Conservation (phyloP, 371 early-diverging fungal genomes). For the Basidiobolus meristosporus region DNA sequence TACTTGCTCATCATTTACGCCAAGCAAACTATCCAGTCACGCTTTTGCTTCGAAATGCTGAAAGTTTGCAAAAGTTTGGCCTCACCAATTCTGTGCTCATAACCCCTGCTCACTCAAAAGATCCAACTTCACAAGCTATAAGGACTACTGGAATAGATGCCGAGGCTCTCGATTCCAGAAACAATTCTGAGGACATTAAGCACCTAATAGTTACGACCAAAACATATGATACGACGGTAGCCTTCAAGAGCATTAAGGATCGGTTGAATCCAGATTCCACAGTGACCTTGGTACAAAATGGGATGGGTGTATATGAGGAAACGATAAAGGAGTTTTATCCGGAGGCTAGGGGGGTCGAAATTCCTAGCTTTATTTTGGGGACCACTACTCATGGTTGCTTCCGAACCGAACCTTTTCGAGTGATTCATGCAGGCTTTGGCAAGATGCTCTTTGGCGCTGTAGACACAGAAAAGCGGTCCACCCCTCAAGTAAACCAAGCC, state of each 20-base stretch:
- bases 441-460: no score
- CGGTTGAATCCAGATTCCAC: slow-evolving; percentile 16
- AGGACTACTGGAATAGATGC: not conserved
- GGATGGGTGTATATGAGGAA: slow-evolving; percentile 37
- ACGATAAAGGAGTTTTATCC: slow-evolving; percentile 8
- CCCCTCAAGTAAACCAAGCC: no score
- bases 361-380: slow-evolving; percentile 11
- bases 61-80: not conserved
- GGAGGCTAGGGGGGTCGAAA: not conserved
- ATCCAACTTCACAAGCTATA: no score
- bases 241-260: slow-evolving; percentile 12
- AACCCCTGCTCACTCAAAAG: no score
- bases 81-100: not conserved
- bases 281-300: slow-evolving; percentile 33
- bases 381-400: slow-evolving; percentile 6
- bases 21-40: not conserved
- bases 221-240: slow-evolving; percentile 21
- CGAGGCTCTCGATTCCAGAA: no score
- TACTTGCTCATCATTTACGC: not conserved
- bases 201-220: slow-evolving; percentile 16
- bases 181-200: no score
- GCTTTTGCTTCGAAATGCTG: not conserved
- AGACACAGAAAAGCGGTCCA: no score
- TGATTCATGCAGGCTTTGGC: not conserved
- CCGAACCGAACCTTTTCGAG: not conserved